Evolutionary conservation across 1,139 yeast species (phyloP).

Genomic region (Fermentozyma sake): DNA sequence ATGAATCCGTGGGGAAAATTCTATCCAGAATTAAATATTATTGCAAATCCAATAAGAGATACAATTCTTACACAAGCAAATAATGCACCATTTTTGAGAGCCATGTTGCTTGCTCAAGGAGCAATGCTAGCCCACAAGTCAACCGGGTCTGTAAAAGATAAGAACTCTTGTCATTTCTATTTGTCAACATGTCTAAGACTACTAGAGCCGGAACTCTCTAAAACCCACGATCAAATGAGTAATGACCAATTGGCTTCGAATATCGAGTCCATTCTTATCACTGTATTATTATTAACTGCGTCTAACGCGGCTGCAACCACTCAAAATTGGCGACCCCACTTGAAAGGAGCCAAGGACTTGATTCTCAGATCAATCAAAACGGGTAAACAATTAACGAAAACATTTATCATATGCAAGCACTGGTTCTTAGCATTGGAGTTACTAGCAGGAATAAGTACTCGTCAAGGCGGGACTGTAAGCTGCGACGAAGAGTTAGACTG

Average conservation of each 20-base stretch:
- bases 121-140: slow-evolving; percentile 12
- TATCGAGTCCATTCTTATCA: slow-evolving; percentile 16
- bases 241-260: slow-evolving; percentile 8
- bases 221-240: slow-evolving; percentile 5
- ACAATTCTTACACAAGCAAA: slow-evolving; percentile 13
- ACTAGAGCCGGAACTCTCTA: slow-evolving; percentile 15
- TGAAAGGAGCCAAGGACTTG: slow-evolving; percentile 17
- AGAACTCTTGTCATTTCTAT: slow-evolving; percentile 14
- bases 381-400: slow-evolving; percentile 8
- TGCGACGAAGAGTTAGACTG: slow-evolving; percentile 12
- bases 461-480: slow-evolving; percentile 15
- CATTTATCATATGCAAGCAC: slow-evolving; percentile 15
- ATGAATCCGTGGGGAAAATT: slow-evolving; percentile 16
- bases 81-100: slow-evolving; percentile 15
- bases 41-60: slow-evolving; percentile 15
- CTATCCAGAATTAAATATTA: slow-evolving; percentile 8
- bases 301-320: slow-evolving; percentile 15
- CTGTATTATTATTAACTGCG: slow-evolving; percentile 15
- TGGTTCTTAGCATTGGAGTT: slow-evolving; percentile 17
- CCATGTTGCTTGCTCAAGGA: slow-evolving; percentile 18
- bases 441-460: slow-evolving; percentile 15
- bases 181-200: slow-evolving; percentile 15
- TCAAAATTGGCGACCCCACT: slow-evolving; percentile 19
- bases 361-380: slow-evolving; percentile 11
- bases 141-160: slow-evolving; percentile 11